These are phyloP conservation scores for Populus hybrid DNA, from an alignment of 441 rosid genomes.

Conservation along the genomic window DNA sequence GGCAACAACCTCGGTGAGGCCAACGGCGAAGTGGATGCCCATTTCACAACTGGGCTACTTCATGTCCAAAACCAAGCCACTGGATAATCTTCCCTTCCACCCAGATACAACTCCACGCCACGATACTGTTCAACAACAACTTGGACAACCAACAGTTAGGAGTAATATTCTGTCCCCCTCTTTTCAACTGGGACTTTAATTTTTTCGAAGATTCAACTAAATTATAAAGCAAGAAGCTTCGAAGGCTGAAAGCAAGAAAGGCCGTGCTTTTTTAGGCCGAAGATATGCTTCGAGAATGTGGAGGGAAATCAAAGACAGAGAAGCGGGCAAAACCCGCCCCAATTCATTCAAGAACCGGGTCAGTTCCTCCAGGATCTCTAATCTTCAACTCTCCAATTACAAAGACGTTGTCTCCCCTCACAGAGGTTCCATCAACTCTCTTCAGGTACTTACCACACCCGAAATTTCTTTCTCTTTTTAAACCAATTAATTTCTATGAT, in stretches of 20 bases:
- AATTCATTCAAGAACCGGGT: slow-evolving; percentile 55
- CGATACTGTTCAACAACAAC: not conserved
- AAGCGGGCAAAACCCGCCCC: slow-evolving; percentile 66
- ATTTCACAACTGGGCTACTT: not conserved
- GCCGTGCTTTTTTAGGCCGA: slow-evolving; percentile 28
- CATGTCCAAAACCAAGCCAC: not conserved
- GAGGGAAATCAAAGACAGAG: slow-evolving; percentile 78
- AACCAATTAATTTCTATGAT: not conserved
- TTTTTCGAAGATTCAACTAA: not conserved
- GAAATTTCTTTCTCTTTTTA: not conserved
- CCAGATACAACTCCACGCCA: not conserved
- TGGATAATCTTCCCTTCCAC: not conserved
- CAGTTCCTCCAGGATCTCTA: slow-evolving; percentile 51
- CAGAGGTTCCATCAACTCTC: slow-evolving; percentile 81
- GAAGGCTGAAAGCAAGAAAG: not conserved
- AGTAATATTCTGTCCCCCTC: not conserved
- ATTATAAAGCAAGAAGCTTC: not conserved
- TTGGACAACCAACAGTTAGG: not conserved
- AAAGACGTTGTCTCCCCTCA: slow-evolving; percentile 86
- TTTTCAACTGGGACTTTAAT: not conserved
- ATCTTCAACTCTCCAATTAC: slow-evolving; percentile 69
- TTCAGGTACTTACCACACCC: slow-evolving; percentile 49
- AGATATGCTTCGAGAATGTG: slow-evolving; percentile 93
- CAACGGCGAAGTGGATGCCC: not conserved
- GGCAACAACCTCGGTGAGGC: not conserved